phyloP scores from a whole-genome alignment of 495 filamentous ascomycete species.

The Daldinia loculata region DNA sequence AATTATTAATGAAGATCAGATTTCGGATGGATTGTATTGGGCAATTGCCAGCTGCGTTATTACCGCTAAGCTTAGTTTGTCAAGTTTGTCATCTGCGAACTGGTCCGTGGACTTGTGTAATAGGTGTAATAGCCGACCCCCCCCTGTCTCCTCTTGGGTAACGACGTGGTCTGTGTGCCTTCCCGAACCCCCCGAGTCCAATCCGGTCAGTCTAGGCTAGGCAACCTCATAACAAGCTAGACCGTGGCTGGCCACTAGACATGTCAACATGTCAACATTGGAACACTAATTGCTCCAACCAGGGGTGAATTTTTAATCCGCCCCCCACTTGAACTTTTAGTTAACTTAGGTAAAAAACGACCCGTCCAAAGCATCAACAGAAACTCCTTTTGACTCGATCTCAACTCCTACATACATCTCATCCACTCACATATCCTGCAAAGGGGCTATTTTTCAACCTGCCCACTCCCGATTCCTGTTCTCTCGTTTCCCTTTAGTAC shows the following conservation, averaged over 20 bases:
- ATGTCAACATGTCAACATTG: constrained; percentile 31
- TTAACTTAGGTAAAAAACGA: constrained; percentile 45
- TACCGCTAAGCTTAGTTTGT: constrained; percentile 18
- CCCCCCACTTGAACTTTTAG: constrained; percentile 44
- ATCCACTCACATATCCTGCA: constrained; percentile 12
- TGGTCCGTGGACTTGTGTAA: background rate
- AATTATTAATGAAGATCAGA: constrained; percentile 29
- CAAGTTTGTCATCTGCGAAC: constrained; percentile 5
- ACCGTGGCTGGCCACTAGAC: background rate
- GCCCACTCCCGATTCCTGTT: constrained; percentile 31
- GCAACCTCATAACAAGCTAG: constrained; percentile 18
- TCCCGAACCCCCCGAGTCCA: constrained; percentile 26
- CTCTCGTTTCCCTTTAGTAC: constrained; percentile 23
- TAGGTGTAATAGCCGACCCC: constrained; percentile 1
- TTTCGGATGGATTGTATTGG: constrained; percentile 20
- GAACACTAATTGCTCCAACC: constrained; percentile 32
- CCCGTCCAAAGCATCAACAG: constrained; percentile 46
- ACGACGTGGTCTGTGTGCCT: constrained; percentile 36
- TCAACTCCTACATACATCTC: constrained; percentile 42
- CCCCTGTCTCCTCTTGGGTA: constrained; percentile 21
- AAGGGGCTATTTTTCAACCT: constrained; percentile 35
- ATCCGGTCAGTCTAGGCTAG: constrained; percentile 8
- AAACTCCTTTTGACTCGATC: constrained; percentile 44
- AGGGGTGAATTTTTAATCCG: constrained; percentile 48
- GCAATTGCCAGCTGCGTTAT: constrained; percentile 23